These are phyloP conservation scores for Trichophyton benhamiae DNA, from an alignment of 2,329 filamentous ascomycete species.

Conservation along the genomic window DNA sequence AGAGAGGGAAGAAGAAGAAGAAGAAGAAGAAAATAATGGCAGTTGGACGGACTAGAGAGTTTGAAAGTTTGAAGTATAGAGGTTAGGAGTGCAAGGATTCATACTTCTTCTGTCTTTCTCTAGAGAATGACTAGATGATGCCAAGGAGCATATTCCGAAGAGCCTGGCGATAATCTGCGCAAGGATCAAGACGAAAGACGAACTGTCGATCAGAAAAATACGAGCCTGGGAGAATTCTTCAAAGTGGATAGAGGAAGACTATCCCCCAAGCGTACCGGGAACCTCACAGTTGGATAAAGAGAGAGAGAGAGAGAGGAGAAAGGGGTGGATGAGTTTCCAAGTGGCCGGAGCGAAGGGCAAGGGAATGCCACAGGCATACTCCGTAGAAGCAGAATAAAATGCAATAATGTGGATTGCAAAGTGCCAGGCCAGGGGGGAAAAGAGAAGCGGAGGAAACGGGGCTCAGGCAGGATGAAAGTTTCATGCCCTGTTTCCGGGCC, in stretches of 20 bases:
- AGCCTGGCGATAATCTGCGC: slow-evolving; percentile 2
- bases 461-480: slow-evolving; percentile 3
- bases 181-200: background rate
- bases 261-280: too few species aligned
- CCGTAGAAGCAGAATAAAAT: background rate
- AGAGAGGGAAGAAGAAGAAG: too few species aligned
- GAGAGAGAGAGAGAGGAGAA: too few species aligned
- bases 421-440: background rate
- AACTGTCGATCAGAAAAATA: background rate
- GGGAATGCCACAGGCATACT: background rate
- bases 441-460: background rate
- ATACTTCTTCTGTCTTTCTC: background rate
- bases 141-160: slow-evolving; percentile 1
- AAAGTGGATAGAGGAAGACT: background rate
- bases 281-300: background rate
- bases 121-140: background rate
- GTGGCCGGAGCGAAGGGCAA: too few species aligned
- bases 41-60: background rate
- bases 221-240: background rate
- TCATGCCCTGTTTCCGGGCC: background rate
- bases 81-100: background rate
- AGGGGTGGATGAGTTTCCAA: too few species aligned
- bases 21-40: too few species aligned
- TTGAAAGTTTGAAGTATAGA: background rate
- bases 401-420: background rate